These are phyloP conservation scores for Panicum miliaceum DNA, from an alignment of 176 grass and related monocot species.

Conservation along the genomic window DNA sequence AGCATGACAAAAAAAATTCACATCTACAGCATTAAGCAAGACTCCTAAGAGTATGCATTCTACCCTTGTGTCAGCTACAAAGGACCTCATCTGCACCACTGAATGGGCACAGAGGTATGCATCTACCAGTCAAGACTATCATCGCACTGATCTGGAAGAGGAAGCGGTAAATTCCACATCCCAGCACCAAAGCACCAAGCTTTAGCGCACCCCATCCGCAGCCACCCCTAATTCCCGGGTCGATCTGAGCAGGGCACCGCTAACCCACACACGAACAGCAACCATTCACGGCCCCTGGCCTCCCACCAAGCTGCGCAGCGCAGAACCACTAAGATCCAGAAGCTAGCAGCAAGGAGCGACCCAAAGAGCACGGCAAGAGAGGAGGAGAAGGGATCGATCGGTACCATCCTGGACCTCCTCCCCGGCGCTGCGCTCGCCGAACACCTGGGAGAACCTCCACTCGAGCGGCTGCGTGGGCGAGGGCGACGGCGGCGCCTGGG, in stretches of 20 bases:
- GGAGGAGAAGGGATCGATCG: slow-evolving; percentile 49
- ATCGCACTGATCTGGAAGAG: slow-evolving; percentile 30
- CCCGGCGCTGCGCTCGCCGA: slow-evolving; percentile 76
- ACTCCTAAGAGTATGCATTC: background rate
- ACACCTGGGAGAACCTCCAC: slow-evolving; percentile 92
- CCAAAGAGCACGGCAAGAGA: slow-evolving; percentile 12
- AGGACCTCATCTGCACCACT: slow-evolving; percentile 14
- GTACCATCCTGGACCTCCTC: slow-evolving; percentile 91
- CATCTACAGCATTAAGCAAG: background rate
- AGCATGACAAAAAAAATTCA: background rate
- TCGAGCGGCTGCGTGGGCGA: slow-evolving; percentile 45
- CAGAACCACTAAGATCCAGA: slow-evolving; percentile 53
- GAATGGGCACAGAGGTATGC: slow-evolving; percentile 18
- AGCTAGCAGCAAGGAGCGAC: slow-evolving; percentile 26
- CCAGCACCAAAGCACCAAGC: slow-evolving; percentile 22
- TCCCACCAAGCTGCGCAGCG: slow-evolving; percentile 31
- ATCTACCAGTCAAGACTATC: slow-evolving; percentile 27
- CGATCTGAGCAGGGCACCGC: slow-evolving; percentile 45
- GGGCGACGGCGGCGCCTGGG: background rate
- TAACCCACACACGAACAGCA: background rate
- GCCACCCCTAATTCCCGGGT: slow-evolving; percentile 2
- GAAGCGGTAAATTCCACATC: slow-evolving; percentile 26
- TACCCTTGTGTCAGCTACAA: background rate
- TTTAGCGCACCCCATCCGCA: slow-evolving; percentile 33
- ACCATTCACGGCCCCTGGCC: slow-evolving; percentile 21